A percentile compares a stretch with the other conserved stretches of the same genome.
Evolutionary conservation across 108 stramenopile genomes (phyloP).

Genomic region (Pseudonitzschia pungens): DNA sequence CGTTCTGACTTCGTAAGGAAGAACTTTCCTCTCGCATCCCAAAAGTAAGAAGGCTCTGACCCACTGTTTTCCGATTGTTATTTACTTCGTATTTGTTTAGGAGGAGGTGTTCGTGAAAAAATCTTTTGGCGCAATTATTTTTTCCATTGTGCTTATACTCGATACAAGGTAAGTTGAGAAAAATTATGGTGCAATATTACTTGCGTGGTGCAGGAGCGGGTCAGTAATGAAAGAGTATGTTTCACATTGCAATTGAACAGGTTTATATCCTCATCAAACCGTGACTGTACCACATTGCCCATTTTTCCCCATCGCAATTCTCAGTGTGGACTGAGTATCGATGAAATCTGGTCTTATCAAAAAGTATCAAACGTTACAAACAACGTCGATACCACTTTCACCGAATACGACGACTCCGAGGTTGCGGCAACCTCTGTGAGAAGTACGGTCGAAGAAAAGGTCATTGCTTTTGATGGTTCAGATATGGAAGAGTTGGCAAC

Average conservation of each 20-base stretch:
- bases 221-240: neutral
- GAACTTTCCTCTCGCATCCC: neutral
- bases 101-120: conserved; percentile 66
- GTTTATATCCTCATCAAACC: no score
- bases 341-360: conserved; percentile 86
- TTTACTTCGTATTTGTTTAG: conserved; percentile 10
- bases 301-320: neutral
- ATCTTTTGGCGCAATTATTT: conserved; percentile 86
- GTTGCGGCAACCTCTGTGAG: neutral
- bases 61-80: conserved; percentile 6
- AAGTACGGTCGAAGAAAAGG: conserved; percentile 4
- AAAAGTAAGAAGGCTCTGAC: neutral
- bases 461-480: neutral
- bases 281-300: neutral
- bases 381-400: neutral
- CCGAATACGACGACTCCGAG: neutral
- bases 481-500: neutral
- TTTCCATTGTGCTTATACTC: conserved; percentile 85
- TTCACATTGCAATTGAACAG: neutral
- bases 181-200: neutral
- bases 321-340: conserved; percentile 69
- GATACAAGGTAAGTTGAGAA: conserved; percentile 55
- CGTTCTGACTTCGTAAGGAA: neutral
- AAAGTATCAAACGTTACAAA: conserved; percentile 27
- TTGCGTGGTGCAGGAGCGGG: neutral